These are phyloP conservation scores for Taphrina betulina DNA, from an alignment of 1,139 yeast genomes.

Conservation along the genomic window DNA sequence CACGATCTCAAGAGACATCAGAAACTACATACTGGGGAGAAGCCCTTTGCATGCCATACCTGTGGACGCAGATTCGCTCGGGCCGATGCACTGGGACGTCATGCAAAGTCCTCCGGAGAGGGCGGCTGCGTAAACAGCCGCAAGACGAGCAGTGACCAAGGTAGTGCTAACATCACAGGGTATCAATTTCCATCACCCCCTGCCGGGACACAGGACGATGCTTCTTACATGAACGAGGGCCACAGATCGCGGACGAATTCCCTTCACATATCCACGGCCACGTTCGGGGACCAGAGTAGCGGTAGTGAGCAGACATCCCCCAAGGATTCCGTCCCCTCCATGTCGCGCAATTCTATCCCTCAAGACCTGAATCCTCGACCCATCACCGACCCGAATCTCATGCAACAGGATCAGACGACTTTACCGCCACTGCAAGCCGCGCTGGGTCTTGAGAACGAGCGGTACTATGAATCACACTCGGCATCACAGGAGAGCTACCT, in stretches of 20 bases:
- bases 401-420: neutral
- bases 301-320: neutral
- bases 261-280: no score
- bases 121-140: slow-evolving; percentile 38
- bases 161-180: neutral
- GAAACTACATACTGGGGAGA: slow-evolving; percentile 73
- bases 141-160: slow-evolving; percentile 22
- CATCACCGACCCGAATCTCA: no score
- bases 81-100: slow-evolving; percentile 72
- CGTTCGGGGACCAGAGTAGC: no score
- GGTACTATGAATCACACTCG: neutral
- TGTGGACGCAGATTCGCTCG: slow-evolving; percentile 73
- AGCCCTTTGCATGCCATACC: slow-evolving; percentile 60
- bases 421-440: slow-evolving; percentile 13
- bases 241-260: no score
- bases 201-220: neutral
- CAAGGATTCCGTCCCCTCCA: neutral
- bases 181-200: neutral
- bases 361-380: neutral
- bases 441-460: neutral
- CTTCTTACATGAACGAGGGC: no score
- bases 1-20: slow-evolving; percentile 77
- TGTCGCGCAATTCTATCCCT: neutral
- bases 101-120: slow-evolving; percentile 49
- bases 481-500: neutral